Conservation (phyloP, 371 early-diverging fungal genomes). For the Apophysomyces trapeziformis region DNA sequence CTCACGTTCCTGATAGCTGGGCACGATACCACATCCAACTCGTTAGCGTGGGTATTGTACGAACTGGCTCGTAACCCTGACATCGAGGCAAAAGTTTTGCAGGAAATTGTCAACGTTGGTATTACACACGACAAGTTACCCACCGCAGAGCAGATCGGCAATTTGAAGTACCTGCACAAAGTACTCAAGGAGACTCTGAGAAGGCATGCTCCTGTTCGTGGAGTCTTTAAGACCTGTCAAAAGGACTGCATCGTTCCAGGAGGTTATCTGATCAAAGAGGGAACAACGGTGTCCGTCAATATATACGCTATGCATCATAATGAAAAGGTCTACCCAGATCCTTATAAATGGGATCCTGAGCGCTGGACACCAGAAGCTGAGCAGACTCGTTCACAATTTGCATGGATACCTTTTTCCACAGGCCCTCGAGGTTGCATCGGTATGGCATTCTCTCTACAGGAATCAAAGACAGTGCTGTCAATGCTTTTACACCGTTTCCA, state of each 20-base stretch:
- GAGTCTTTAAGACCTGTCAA: slow-evolving; percentile 30
- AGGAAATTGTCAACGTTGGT: slow-evolving; percentile 44
- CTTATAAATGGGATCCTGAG: slow-evolving; percentile 41
- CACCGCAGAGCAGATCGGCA: slow-evolving; percentile 28
- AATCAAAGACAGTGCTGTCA: slow-evolving; percentile 40
- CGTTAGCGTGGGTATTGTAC: slow-evolving; percentile 40
- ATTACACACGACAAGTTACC: slow-evolving; percentile 26
- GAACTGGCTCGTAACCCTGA: slow-evolving; percentile 34
- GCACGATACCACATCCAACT: slow-evolving; percentile 47
- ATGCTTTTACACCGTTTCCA: slow-evolving; percentile 28
- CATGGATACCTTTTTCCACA: slow-evolving; percentile 47
- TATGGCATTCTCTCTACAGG: slow-evolving; percentile 40
- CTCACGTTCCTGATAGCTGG: slow-evolving; percentile 45
- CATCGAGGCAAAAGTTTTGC: slow-evolving; percentile 30
- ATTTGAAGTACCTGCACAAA: slow-evolving; percentile 24
- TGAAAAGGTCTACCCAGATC: slow-evolving; percentile 30
- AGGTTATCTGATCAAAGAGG: slow-evolving; percentile 27
- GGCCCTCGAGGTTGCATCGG: slow-evolving; percentile 52
- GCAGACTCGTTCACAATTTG: slow-evolving; percentile 28
- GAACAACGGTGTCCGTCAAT: slow-evolving; percentile 13
- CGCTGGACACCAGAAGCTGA: slow-evolving; percentile 46
- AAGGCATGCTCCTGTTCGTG: slow-evolving; percentile 38
- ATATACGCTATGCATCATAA: slow-evolving; percentile 39
- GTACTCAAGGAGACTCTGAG: slow-evolving; percentile 51
- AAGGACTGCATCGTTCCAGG: slow-evolving; percentile 38